Conservation (phyloP, 2,329 filamentous ascomycete genomes). For the Fusarium sp. region DNA sequence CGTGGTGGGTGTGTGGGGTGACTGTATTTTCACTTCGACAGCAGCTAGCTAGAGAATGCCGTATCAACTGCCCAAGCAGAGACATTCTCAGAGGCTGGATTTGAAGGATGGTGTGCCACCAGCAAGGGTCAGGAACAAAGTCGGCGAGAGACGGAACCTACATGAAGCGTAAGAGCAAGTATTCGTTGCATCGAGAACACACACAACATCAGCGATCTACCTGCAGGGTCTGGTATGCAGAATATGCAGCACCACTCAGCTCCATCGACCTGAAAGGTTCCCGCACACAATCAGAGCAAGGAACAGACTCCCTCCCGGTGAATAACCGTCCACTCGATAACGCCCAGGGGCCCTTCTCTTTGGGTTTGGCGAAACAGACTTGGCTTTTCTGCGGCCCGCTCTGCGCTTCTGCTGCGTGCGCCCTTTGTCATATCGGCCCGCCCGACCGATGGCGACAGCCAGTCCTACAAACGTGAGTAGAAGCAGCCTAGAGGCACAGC, state of each 20-base stretch:
- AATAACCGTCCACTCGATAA: background rate
- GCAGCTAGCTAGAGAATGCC: background rate
- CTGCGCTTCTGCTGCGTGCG: slow-evolving; percentile 6
- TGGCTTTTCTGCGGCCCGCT: slow-evolving; percentile 29
- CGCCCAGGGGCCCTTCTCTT: background rate
- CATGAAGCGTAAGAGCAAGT: background rate
- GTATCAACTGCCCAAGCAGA: background rate
- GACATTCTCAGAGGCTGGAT: background rate
- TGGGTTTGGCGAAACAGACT: slow-evolving; percentile 3
- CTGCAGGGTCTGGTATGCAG: slow-evolving; percentile 8
- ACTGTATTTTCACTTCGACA: background rate
- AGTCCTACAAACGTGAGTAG: background rate
- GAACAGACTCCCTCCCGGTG: background rate
- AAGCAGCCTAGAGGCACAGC: background rate
- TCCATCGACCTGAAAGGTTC: background rate
- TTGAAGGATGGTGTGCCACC: background rate
- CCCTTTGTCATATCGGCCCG: slow-evolving; percentile 5
- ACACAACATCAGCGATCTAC: background rate
- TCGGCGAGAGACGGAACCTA: slow-evolving; percentile 33
- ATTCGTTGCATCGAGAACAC: background rate
- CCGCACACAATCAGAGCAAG: background rate
- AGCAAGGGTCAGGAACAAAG: slow-evolving; percentile 11
- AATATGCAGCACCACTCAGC: background rate
- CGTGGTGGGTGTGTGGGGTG: slow-evolving; percentile 4
- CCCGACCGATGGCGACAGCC: background rate